phyloP scores from a whole-genome alignment of 108 stramenopile genomes.

The Schizochytrium sp. region DNA sequence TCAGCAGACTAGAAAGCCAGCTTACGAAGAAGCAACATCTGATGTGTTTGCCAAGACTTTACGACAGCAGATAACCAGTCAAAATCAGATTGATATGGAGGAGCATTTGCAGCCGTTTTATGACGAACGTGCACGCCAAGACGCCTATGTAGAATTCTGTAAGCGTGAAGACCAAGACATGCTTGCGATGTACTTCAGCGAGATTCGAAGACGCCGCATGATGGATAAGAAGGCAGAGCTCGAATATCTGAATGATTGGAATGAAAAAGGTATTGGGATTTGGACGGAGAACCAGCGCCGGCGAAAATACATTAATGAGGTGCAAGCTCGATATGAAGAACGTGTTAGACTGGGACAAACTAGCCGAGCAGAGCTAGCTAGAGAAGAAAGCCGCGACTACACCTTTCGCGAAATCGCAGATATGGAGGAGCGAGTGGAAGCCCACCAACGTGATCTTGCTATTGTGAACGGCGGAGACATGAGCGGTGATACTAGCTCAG shows the following conservation, averaged over 20 bases:
- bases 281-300: constrained; percentile 32
- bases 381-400: not conserved
- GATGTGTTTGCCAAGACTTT: constrained; percentile 10
- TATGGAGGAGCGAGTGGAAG: constrained; percentile 7
- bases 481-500: not conserved
- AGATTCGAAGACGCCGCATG: constrained; percentile 6
- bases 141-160: not conserved
- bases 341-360: not conserved
- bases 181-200: constrained; percentile 34
- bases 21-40: not conserved
- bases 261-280: constrained; percentile 34
- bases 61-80: not conserved
- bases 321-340: constrained; percentile 1
- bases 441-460: not conserved
- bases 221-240: constrained; percentile 58
- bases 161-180: constrained; percentile 8
- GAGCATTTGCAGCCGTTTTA: constrained; percentile 32
- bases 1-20: not conserved
- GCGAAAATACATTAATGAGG: constrained; percentile 46
- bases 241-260: constrained; percentile 45
- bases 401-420: not conserved
- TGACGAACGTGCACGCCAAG: constrained; percentile 37
- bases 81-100: constrained; percentile 29
- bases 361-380: not conserved
- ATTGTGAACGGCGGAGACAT: not conserved